Conservation (phyloP, 352 stramenopile species). For the Plasmopara halstedii region DNA sequence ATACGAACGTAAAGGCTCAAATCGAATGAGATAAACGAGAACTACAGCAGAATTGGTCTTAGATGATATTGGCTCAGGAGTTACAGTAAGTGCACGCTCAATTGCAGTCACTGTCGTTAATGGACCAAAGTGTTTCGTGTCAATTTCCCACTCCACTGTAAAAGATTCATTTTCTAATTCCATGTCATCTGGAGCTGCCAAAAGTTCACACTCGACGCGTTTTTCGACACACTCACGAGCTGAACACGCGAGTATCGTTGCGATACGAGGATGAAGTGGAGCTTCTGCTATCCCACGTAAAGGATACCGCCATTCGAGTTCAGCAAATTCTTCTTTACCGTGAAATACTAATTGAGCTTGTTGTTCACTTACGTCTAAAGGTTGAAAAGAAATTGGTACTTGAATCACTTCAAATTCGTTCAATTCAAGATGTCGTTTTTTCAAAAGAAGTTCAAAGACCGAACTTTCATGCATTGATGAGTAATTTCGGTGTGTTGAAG, state of each 20-base stretch:
- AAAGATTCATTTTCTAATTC: conserved; percentile 36
- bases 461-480: background rate
- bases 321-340: conserved; percentile 51
- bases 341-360: conserved; percentile 62
- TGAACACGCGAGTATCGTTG: conserved; percentile 51
- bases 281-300: conserved; percentile 65
- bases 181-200: conserved; percentile 44
- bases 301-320: conserved; percentile 74
- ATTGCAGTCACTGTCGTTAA: conserved; percentile 38
- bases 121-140: conserved; percentile 40
- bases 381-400: conserved; percentile 88
- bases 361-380: conserved; percentile 57
- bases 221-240: conserved; percentile 64
- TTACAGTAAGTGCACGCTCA: conserved; percentile 44
- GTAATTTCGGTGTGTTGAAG: background rate
- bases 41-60: background rate
- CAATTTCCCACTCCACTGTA: conserved; percentile 56
- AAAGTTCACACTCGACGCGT: conserved; percentile 47
- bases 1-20: conserved; percentile 85
- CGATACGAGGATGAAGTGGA: conserved; percentile 44
- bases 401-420: conserved; percentile 80
- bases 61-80: conserved; percentile 11
- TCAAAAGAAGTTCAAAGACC: conserved; percentile 75
- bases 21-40: conserved; percentile 55
- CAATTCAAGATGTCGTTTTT: conserved; percentile 65